These are phyloP conservation scores for Aspergillus sp. DNA, from an alignment of 2,329 filamentous ascomycete species.

Conservation along the genomic window DNA sequence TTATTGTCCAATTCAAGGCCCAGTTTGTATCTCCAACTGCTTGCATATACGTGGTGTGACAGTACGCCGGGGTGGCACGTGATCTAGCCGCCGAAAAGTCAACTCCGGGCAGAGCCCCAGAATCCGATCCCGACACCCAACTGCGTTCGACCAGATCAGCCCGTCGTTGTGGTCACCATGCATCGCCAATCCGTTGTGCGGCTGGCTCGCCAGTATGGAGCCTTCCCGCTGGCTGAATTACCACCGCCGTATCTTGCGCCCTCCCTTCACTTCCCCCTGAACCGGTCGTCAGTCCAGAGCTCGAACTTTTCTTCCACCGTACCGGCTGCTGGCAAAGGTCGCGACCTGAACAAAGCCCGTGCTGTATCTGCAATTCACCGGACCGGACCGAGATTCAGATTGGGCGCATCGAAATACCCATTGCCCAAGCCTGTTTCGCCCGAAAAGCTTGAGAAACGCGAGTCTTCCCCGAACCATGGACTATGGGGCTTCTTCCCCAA, in stretches of 20 bases:
- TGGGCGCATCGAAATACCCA: constrained; percentile 70
- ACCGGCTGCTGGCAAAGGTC: constrained; percentile 48
- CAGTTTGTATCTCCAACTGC: not conserved
- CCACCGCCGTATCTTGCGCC: constrained; percentile 48
- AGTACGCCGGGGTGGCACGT: constrained; percentile 20
- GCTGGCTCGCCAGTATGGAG: constrained; percentile 34
- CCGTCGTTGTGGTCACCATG: constrained; percentile 28
- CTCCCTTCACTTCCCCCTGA: constrained; percentile 37
- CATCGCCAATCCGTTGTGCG: constrained; percentile 36
- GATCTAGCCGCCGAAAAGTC: constrained; percentile 23
- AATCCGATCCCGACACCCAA: constrained; percentile 17
- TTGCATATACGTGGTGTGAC: not conserved
- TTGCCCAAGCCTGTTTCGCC: constrained; percentile 71
- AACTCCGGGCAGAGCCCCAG: constrained; percentile 21
- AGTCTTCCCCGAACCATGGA: constrained; percentile 73
- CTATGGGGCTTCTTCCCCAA: constrained; percentile 89
- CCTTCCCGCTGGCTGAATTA: constrained; percentile 35
- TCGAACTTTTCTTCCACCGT: constrained; percentile 57
- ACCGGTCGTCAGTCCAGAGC: constrained; percentile 31
- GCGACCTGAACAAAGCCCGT: constrained; percentile 76
- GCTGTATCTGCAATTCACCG: constrained; percentile 79
- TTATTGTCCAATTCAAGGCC: not conserved
- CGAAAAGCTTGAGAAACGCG: constrained; percentile 46
- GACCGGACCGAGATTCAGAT: constrained; percentile 71
- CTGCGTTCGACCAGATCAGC: constrained; percentile 8